Conservation (phyloP, 768 basidiomycete species). For the Panaeolus papilionaceus region DNA sequence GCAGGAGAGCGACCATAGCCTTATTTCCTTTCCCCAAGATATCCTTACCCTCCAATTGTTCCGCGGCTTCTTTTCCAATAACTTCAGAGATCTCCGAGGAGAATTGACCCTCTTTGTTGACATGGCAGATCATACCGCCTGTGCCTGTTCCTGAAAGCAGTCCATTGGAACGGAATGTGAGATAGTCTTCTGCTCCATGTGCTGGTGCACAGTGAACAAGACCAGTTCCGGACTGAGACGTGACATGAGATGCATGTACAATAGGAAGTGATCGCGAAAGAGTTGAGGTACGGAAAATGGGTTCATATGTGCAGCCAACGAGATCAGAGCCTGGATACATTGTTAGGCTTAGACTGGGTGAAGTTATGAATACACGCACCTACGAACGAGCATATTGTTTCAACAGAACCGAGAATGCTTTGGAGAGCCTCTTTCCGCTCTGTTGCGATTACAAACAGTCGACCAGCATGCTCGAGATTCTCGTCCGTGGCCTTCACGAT, state of each 20-base stretch:
- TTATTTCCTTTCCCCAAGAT: constrained; percentile 79
- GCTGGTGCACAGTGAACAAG: constrained; percentile 96
- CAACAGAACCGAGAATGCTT: constrained; percentile 43
- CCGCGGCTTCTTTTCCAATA: constrained; percentile 54
- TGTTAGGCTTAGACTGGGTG: neutral
- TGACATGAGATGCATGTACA: constrained; percentile 79
- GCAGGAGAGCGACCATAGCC: constrained; percentile 68
- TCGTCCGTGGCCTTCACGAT: constrained; percentile 40
- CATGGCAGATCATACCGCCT: constrained; percentile 75
- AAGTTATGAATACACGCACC: constrained; percentile 34
- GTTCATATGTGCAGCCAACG: constrained; percentile 62
- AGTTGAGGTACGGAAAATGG: constrained; percentile 57
- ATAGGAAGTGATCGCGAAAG: constrained; percentile 46
- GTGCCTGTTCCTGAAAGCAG: constrained; percentile 45
- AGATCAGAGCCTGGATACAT: constrained; percentile 52
- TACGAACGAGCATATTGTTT: constrained; percentile 42
- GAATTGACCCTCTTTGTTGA: constrained; percentile 80
- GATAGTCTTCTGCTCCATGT: constrained; percentile 93
- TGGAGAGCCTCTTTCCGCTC: constrained; percentile 51
- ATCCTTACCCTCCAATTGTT: constrained; percentile 64
- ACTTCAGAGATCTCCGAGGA: constrained; percentile 61
- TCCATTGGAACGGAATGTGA: constrained; percentile 65
- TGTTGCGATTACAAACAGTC: constrained; percentile 54
- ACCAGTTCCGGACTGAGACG: constrained; percentile 88
- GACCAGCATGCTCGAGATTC: constrained; percentile 16